Conservation (phyloP, 257 asterid genomes). For the Lantana camara region DNA sequence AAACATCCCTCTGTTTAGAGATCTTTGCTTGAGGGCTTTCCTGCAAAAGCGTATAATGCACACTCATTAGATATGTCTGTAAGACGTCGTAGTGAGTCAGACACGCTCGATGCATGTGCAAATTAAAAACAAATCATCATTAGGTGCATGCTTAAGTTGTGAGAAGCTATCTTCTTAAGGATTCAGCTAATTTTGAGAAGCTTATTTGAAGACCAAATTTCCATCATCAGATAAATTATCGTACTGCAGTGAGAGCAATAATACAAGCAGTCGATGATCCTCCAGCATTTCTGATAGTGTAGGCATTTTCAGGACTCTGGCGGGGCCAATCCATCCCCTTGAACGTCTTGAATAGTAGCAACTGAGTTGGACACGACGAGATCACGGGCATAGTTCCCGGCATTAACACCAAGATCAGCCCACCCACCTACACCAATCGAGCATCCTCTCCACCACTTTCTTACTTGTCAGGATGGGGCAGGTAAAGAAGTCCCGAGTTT, state of each 20-base stretch:
- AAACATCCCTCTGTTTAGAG: too few relatives aligned
- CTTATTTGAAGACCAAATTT: not conserved
- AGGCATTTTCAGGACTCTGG: constrained; percentile 88
- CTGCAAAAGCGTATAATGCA: too few relatives aligned
- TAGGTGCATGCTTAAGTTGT: too few relatives aligned
- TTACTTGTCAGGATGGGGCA: constrained; percentile 96
- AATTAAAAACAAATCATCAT: too few relatives aligned
- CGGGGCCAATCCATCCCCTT: constrained; percentile 78
- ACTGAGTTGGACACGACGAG: constrained; percentile 90
- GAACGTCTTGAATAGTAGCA: constrained; percentile 76
- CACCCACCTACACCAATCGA: constrained; percentile 98
- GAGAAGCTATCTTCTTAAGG: too few relatives aligned
- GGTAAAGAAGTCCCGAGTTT: constrained; percentile 75
- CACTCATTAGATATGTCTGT: too few relatives aligned
- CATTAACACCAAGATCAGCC: constrained; percentile 89
- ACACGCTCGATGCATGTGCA: too few relatives aligned
- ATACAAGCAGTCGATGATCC: constrained; percentile 98
- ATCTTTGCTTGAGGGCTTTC: too few relatives aligned
- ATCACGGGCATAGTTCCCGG: constrained; percentile 88
- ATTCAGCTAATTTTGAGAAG: not conserved
- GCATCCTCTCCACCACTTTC: constrained; percentile 98
- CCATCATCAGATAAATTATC: not conserved
- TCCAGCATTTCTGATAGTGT: constrained; percentile 62
- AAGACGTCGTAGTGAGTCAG: too few relatives aligned
- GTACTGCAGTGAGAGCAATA: constrained; percentile 82